Evolutionary conservation across 805 yeast genomes (phyloP).

Genomic region (Peterozyma xylosa): DNA sequence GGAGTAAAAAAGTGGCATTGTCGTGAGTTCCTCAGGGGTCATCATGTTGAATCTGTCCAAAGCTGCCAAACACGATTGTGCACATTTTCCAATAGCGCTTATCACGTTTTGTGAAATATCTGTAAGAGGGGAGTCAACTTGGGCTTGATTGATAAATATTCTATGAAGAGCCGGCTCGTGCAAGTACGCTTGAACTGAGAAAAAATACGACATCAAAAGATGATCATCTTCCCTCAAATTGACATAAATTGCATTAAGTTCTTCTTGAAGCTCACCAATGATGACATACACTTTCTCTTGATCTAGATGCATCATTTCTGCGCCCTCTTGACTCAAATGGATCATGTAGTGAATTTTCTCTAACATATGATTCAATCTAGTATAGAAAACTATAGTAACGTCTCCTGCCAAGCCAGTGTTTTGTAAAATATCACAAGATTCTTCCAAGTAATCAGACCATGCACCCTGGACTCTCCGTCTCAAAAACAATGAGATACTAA

Average conservation of each 20-base stretch:
- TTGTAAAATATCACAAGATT: conserved; percentile 46
- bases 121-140: conserved; percentile 10
- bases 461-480: conserved; percentile 54
- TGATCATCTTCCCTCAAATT: conserved; percentile 31
- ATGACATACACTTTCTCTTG: conserved; percentile 27
- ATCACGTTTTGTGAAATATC: conserved; percentile 21
- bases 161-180: conserved; percentile 44
- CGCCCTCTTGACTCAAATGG: conserved; percentile 34
- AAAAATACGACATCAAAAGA: conserved; percentile 41
- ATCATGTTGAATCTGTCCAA: conserved; percentile 40
- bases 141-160: conserved; percentile 8
- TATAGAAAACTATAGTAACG: conserved; percentile 45
- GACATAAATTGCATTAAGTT: conserved; percentile 31
- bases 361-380: conserved; percentile 49
- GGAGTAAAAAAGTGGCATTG: conserved; percentile 49
- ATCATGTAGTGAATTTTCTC: conserved; percentile 44
- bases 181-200: conserved; percentile 59
- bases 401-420: conserved; percentile 23
- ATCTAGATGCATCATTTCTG: conserved; percentile 24
- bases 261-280: conserved; percentile 40
- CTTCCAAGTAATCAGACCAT: conserved; percentile 61
- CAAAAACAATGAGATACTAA: conserved; percentile 57
- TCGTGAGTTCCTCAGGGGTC: conserved; percentile 37
- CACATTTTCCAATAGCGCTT: conserved; percentile 40
- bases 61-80: conserved; percentile 44